A percentile compares a stretch with the other conserved stretches of the same genome.
phyloP scores from a whole-genome alignment of 768 basidiomycete genomes.

The Tricholoma sp. region DNA sequence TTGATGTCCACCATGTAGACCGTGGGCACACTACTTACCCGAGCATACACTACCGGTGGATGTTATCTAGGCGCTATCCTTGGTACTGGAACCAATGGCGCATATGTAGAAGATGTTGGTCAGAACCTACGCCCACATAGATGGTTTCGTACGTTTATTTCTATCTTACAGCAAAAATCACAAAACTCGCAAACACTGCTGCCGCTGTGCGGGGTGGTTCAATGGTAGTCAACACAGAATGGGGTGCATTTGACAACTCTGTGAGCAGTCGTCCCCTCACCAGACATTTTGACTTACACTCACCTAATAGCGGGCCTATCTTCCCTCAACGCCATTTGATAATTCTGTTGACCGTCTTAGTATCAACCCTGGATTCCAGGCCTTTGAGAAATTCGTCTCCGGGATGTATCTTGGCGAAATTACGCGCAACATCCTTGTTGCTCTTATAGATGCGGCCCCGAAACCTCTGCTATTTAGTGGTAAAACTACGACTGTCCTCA shows the following conservation, averaged over 20 bases:
- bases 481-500: slow-evolving; percentile 62
- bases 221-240: slow-evolving; percentile 98
- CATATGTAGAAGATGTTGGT: slow-evolving; percentile 85
- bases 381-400: slow-evolving; percentile 97
- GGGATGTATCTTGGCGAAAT: slow-evolving; percentile 99
- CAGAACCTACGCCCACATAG: slow-evolving; percentile 12
- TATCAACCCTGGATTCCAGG: slow-evolving; percentile 90
- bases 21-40: slow-evolving; percentile 89
- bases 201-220: slow-evolving; percentile 56
- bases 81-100: slow-evolving; percentile 98
- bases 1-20: slow-evolving; percentile 55
- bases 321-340: slow-evolving; percentile 88
- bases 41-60: slow-evolving; percentile 90
- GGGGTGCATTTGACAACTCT: slow-evolving; percentile 96
- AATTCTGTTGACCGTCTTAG: slow-evolving; percentile 88
- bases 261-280: slow-evolving; percentile 37
- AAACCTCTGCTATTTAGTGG: slow-evolving; percentile 76
- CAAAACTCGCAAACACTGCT: slow-evolving; percentile 67
- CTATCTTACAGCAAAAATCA: slow-evolving; percentile 53
- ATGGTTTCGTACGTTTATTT: neutral
- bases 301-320: slow-evolving; percentile 56
- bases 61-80: slow-evolving; percentile 91
- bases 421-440: slow-evolving; percentile 76
- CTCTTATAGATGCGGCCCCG: slow-evolving; percentile 74
- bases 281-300: neutral